phyloP scores from a whole-genome alignment of 2,329 filamentous ascomycete species.

The Immersiporthe knoxdaviesiana region DNA sequence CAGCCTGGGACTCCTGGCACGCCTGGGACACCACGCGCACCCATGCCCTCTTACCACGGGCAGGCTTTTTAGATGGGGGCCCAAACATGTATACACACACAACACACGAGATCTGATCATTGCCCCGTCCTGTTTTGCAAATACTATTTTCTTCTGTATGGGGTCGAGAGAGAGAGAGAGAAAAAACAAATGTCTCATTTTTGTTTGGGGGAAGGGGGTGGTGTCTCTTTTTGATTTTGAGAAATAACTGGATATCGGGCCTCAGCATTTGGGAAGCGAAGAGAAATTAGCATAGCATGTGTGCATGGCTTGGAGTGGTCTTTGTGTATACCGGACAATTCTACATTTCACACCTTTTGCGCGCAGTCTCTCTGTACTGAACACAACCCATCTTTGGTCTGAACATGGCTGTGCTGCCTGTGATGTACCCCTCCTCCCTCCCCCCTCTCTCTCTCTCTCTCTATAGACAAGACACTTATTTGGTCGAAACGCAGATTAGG shows the following conservation, averaged over 20 bases:
- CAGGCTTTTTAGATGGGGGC: slow-evolving; percentile 37
- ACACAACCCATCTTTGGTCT: background rate
- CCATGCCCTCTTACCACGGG: slow-evolving; percentile 36
- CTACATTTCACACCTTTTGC: background rate
- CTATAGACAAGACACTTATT: too few relatives aligned
- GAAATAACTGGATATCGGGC: background rate
- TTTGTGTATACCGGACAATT: slow-evolving; percentile 20
- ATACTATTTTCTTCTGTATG: background rate
- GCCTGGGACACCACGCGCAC: slow-evolving; percentile 27
- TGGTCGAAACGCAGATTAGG: too few relatives aligned
- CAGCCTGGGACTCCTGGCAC: slow-evolving; percentile 36
- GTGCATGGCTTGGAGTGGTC: slow-evolving; percentile 27
- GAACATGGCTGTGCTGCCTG: background rate
- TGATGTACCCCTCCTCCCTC: background rate
- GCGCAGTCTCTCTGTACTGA: too few relatives aligned
- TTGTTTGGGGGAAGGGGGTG: background rate
- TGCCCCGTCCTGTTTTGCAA: background rate
- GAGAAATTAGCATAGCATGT: slow-evolving; percentile 29
- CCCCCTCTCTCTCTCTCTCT: too few relatives aligned
- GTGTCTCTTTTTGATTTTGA: too few relatives aligned
- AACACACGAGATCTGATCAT: background rate
- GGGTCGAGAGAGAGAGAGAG: background rate
- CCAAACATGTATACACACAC: background rate
- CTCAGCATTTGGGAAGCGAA: slow-evolving; percentile 9
- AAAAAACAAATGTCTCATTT: background rate